phyloP scores from a whole-genome alignment of 805 yeast genomes.

The Yamadazyma sp. region DNA sequence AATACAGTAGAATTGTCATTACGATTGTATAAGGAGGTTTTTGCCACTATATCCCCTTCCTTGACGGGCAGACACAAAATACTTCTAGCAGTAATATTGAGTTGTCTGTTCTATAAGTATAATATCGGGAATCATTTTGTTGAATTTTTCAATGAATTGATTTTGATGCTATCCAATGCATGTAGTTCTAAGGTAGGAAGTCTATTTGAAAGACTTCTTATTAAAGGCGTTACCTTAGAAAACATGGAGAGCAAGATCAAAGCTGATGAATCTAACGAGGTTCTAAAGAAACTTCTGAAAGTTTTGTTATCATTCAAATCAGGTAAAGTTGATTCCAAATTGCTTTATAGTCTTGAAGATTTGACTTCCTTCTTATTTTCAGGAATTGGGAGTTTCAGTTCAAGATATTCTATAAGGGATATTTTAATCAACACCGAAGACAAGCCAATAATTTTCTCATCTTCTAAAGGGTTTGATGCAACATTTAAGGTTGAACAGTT shows the following conservation, averaged over 20 bases:
- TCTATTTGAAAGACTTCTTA: slow-evolving; percentile 3
- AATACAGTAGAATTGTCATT: slow-evolving; percentile 26
- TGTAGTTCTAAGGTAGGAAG: neutral
- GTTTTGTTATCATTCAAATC: neutral
- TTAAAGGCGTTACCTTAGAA: slow-evolving; percentile 2
- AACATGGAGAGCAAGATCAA: neutral
- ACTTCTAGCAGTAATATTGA: slow-evolving; percentile 40
- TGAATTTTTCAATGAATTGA: slow-evolving; percentile 10
- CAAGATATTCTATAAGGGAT: slow-evolving; percentile 29
- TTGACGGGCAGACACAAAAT: slow-evolving; percentile 44
- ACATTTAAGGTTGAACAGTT: slow-evolving; percentile 47
- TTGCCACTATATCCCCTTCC: slow-evolving; percentile 44
- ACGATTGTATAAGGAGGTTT: slow-evolving; percentile 46
- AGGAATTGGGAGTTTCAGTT: slow-evolving; percentile 25
- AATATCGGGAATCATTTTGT: slow-evolving; percentile 23
- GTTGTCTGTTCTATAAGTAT: slow-evolving; percentile 21
- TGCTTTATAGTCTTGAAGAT: slow-evolving; percentile 15
- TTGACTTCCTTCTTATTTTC: slow-evolving; percentile 23
- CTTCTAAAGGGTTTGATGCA: slow-evolving; percentile 67
- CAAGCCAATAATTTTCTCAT: slow-evolving; percentile 50
- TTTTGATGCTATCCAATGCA: slow-evolving; percentile 1
- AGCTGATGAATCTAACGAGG: slow-evolving; percentile 6
- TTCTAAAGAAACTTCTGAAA: neutral
- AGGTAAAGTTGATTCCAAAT: neutral
- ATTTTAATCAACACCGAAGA: slow-evolving; percentile 22